phyloP scores from a whole-genome alignment of 2,329 filamentous ascomycete genomes.

The Hypocreales sp. region DNA sequence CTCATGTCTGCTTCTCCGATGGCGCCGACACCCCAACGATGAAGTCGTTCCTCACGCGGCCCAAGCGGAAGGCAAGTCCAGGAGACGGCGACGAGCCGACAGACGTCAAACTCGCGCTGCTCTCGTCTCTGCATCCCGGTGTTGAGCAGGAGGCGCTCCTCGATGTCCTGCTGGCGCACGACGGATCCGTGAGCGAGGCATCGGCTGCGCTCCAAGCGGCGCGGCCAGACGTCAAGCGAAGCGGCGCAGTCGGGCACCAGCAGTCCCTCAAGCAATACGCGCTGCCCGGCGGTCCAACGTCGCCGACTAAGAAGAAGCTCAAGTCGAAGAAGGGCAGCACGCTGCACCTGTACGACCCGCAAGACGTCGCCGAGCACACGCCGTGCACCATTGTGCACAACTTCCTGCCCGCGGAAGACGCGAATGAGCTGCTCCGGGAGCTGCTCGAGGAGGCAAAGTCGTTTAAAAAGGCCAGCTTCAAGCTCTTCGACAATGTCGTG shows the following conservation, averaged over 20 bases:
- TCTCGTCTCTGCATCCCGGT: slow-evolving; percentile 60
- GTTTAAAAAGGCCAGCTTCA: slow-evolving; percentile 60
- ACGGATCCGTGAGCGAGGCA: slow-evolving; percentile 59
- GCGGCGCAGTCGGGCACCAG: slow-evolving; percentile 35
- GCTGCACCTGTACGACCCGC: slow-evolving; percentile 66
- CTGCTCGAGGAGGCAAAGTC: slow-evolving; percentile 57
- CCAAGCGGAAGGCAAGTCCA: slow-evolving; percentile 30
- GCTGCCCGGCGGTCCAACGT: slow-evolving; percentile 4
- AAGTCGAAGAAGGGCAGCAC: slow-evolving; percentile 68
- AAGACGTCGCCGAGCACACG: slow-evolving; percentile 68
- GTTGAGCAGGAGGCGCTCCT: slow-evolving; percentile 53
- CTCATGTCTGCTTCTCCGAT: no score
- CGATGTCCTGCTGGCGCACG: slow-evolving; percentile 61
- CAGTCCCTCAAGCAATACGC: slow-evolving; percentile 44
- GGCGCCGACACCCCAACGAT: slow-evolving; percentile 21
- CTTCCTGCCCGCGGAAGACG: slow-evolving; percentile 58
- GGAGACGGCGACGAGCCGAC: slow-evolving; percentile 57
- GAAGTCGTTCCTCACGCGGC: slow-evolving; percentile 40
- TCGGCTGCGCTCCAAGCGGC: slow-evolving; percentile 34
- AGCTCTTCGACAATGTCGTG: slow-evolving; percentile 79
- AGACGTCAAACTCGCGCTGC: slow-evolving; percentile 72
- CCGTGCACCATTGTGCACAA: slow-evolving; percentile 89
- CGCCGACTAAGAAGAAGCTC: slow-evolving; percentile 27
- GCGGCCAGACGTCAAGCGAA: slow-evolving; percentile 15
- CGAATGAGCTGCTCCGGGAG: slow-evolving; percentile 60